Base-by-base conservation (phyloP, 257 asterid species). In the Verbascum thapsus region DNA sequence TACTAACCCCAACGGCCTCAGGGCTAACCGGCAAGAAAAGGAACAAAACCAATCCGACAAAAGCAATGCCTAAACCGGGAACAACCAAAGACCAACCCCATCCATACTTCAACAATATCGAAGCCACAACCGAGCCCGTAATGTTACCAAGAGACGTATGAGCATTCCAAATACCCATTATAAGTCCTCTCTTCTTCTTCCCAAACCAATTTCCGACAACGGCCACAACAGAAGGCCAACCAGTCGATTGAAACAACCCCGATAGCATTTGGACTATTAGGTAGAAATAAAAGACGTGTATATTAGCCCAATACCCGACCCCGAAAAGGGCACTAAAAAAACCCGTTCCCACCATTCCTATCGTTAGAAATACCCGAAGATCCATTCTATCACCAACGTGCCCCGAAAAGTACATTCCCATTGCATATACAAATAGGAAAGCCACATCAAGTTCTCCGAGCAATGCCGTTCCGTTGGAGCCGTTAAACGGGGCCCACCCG, bases 181-280 rank as follows among this genome's bases (percentile, higher is more conserved):
- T 94, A 52, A 94, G 98, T 9, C 99, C 98, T 39, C 99, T 80
- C 80, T 78, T 90, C 80, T 72, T 90, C 68, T 94, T 90, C 71
- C 99, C 99, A 10, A 90, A 94, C 99, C 99, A 90, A 61, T 94
- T 86, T 0, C 99, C 99, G 1, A 94, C 94, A 11, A 94, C 91
- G 0, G 99, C 97, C 15, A 94, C 99, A 61, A 94, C 99, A 0
- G 99, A 87, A 2, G 99, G 99, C 99, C 99, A 94, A 8, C 99
- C 99, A 0, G 99, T 82, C 18, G 99, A 94, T 48, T 94, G 99
- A 72, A 87, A 90, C 79, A 94, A 72, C 11, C 99, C 99, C 0
- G 99, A 92, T 35, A 90, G 77, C 95, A 94, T 90, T 76, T 94
- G 99, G 8, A 88, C 86, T 3, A 86, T 48, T 68, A 90, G 51